Percentiles rank a stretch among this genome's conserved stretches.
Conservation (phyloP, 2,329 filamentous ascomycete genomes). For the Fusarium mundagurra region DNA sequence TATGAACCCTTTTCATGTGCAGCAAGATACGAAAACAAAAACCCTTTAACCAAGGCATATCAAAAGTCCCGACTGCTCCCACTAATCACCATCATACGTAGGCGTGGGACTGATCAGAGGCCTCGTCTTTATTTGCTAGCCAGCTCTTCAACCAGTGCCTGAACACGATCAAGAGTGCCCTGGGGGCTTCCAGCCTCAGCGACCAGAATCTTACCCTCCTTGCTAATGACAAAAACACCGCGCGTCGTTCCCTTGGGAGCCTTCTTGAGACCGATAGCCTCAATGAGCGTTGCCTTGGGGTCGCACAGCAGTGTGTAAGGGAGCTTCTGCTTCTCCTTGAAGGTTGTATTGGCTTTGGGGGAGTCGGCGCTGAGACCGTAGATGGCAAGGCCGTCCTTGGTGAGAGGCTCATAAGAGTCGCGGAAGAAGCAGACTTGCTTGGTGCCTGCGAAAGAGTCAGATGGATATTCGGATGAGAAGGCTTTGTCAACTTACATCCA, state of each 20-base stretch:
- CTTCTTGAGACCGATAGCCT: slow-evolving; percentile 91
- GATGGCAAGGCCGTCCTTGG: slow-evolving; percentile 81
- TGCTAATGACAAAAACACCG: slow-evolving; percentile 88
- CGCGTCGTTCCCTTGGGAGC: slow-evolving; percentile 80
- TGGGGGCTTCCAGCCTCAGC: slow-evolving; percentile 80
- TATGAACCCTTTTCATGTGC: slow-evolving; percentile 5
- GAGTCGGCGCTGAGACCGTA: slow-evolving; percentile 91
- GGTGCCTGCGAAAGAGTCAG: slow-evolving; percentile 71
- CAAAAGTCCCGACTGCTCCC: neutral
- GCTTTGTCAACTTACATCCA: slow-evolving; percentile 74
- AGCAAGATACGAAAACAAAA: neutral
- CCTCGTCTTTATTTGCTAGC: slow-evolving; percentile 32
- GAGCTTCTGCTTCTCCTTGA: slow-evolving; percentile 90
- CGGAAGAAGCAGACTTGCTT: slow-evolving; percentile 94
- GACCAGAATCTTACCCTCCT: slow-evolving; percentile 81
- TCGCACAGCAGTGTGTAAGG: slow-evolving; percentile 92
- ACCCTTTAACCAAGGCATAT: neutral
- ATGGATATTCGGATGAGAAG: neutral
- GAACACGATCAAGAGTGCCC: slow-evolving; percentile 80
- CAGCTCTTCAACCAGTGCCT: slow-evolving; percentile 70
- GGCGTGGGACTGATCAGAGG: neutral
- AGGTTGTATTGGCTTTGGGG: slow-evolving; percentile 90
- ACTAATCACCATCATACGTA: neutral
- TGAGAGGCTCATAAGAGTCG: slow-evolving; percentile 81
- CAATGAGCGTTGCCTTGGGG: slow-evolving; percentile 76